Base-by-base conservation (phyloP, 2,329 filamentous ascomycete species). In the Didymellaceae sp. region DNA sequence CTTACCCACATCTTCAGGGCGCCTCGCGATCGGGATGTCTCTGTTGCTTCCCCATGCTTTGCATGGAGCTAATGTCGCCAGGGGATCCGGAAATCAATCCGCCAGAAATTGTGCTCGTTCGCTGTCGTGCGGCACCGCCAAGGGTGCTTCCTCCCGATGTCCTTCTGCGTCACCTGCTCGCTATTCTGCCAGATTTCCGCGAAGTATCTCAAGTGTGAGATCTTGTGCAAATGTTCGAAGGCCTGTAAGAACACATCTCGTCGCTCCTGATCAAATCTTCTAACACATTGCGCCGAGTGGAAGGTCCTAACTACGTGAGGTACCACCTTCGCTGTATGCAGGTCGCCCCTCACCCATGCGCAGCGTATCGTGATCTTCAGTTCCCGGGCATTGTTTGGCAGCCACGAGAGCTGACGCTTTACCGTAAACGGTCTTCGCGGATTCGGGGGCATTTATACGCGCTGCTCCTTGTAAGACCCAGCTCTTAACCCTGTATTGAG, bases 51-150 rank as follows among this genome's bases (percentile, higher is more conserved):
- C 46, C 47, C 41, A 45, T 51, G 38, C 39, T 14, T 28, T 31
- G 21, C 40, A 45, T 51, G 42, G 38, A 43, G 30, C 37, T 46
- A 52, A 52, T 10, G 25, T 46, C 48, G 48, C 48, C 48, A 52
- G 42, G 42, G 48, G 48, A 52, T 30, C 32, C 48, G 48, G 48
- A 26, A 52, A 6, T 42, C 37, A 46, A 37, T 31, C 48, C 48
- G 48, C 32, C 18, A 25, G 31, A 33, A 34, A 38, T 24, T 43
- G 37, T 46, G 48, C 48, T 52, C 48, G 48, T 52, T 52, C 48
- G 32, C 48, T 37, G 21, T 30, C 20, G 14, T 51, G 47, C 41
- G 37, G 41, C 35, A 16, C 6, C 24, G 26, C 32, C 33, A 13
- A 24, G 42, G 48, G 31, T 31, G 17, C 31, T 41, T 37, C 42